These are phyloP conservation scores for Calonectria leucothoes DNA, from an alignment of 2,329 filamentous ascomycete genomes.

Conservation along the genomic window DNA sequence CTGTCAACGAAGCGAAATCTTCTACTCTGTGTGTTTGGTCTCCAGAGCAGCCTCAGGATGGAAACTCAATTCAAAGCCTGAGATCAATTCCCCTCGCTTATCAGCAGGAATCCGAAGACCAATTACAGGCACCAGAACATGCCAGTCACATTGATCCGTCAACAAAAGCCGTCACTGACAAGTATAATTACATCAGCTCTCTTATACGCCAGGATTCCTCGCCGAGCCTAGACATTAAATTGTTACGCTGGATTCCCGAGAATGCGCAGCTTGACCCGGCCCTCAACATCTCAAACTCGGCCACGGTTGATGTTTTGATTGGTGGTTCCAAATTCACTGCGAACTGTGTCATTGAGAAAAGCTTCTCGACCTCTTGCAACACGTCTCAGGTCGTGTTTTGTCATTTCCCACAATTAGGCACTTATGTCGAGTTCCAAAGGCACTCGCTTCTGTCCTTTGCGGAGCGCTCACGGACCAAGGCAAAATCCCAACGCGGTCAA, in stretches of 20 bases:
- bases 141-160: background rate
- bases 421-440: slow-evolving; percentile 19
- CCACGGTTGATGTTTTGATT: background rate
- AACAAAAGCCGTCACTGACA: slow-evolving; percentile 4
- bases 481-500: background rate
- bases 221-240: background rate
- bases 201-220: background rate
- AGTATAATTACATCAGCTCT: slow-evolving; percentile 13
- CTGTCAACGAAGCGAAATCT: background rate
- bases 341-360: background rate
- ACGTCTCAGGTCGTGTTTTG: slow-evolving; percentile 17
- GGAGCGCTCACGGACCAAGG: slow-evolving; percentile 18
- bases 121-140: background rate
- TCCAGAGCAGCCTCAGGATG: background rate
- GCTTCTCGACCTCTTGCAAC: background rate
- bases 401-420: slow-evolving; percentile 24
- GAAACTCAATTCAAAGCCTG: background rate
- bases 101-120: background rate
- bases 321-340: background rate
- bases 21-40: background rate
- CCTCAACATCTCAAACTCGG: background rate
- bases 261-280: background rate
- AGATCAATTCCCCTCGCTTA: background rate
- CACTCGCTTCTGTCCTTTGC: slow-evolving; percentile 41
- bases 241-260: background rate